Evolutionary conservation across 352 stramenopile species (phyloP).

Genomic region (Globisporangium okanoganense): DNA sequence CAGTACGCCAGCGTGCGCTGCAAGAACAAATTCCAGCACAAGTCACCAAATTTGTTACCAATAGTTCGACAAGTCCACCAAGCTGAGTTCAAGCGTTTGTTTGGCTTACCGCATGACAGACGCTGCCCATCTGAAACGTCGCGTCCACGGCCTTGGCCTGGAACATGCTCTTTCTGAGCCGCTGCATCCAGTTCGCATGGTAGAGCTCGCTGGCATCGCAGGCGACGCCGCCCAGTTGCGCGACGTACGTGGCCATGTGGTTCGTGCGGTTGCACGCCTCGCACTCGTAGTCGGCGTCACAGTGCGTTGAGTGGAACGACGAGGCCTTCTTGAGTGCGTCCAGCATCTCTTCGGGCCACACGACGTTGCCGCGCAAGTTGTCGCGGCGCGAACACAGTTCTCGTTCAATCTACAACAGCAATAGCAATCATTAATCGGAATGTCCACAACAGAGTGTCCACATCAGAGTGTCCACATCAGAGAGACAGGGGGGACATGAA

Average conservation of each 20-base stretch:
- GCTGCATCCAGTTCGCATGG: slow-evolving; percentile 52
- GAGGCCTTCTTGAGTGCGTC: slow-evolving; percentile 42
- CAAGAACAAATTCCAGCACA: neutral
- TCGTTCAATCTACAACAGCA: slow-evolving; percentile 54
- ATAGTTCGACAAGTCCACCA: neutral
- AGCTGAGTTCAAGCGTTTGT: neutral
- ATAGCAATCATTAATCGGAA: neutral
- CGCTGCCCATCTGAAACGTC: slow-evolving; percentile 71
- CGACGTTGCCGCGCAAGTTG: slow-evolving; percentile 53
- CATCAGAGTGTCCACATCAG: neutral
- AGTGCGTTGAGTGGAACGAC: slow-evolving; percentile 29
- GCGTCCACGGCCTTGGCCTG: slow-evolving; percentile 24
- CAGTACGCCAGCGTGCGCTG: slow-evolving; percentile 75
- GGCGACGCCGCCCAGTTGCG: slow-evolving; percentile 52
- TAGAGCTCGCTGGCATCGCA: slow-evolving; percentile 72
- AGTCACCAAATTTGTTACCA: neutral
- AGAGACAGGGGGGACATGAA: neutral
- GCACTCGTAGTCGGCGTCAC: slow-evolving; percentile 41
- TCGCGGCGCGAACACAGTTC: slow-evolving; percentile 69
- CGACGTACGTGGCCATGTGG: slow-evolving; percentile 54
- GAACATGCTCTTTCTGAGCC: slow-evolving; percentile 33
- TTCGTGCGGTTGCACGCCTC: slow-evolving; percentile 71
- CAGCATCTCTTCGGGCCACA: slow-evolving; percentile 70
- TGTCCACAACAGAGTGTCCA: neutral
- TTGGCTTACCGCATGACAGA: slow-evolving; percentile 66